Evolutionary conservation across 495 filamentous ascomycete species (phyloP), one percentile per base, ranked within the genome.

Genomic region (Penicillium crystallinum): DNA sequence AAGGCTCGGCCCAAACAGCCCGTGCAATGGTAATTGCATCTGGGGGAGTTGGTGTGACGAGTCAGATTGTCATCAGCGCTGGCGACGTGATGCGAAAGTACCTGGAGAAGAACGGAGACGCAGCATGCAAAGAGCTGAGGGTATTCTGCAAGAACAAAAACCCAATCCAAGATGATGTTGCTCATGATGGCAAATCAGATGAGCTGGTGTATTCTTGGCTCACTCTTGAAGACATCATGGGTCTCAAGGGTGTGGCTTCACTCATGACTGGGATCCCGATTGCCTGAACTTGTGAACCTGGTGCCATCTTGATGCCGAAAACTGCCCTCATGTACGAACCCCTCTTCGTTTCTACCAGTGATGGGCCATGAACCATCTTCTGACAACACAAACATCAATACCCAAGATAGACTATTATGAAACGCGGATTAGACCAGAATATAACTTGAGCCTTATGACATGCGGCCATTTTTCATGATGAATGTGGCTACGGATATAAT

Each of bases 91-190:
- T 68, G 58, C 54, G 45, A 30, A 50, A 54, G 27, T 68, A 66
- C 47, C 40, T 68, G 40, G 17, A 55, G 39, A 62, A 60, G 49
- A 66, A 68, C 58, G 65, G 65, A 33, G 58, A 62, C 37, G 54
- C 64, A 34, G 65, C 59, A 47, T 68, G 62, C 49, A 66, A 66
- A 47, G 65, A 68, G 58, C 53, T 66, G 36, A 59, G 56, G 30
- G 55, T 62, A 12, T 64, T 68, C 47, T 66, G 63, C 54, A 68
- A 61, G 54, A 68, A 64, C 51, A 68, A 66, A 39, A 62, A 44
- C 33, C 58, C 56, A 23, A 62, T 68, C 21, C 58, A 64, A 14
- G 56, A 64, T 56, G 57, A 55, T 38, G 36, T 50, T 30, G 56
- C 46, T 33, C 51, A 53, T 50, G 55, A 60, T 49, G 23, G 43